Evolutionary conservation across 2,329 filamentous ascomycete species (phyloP), one percentile per base, ranked within the genome.

Genomic region (Xenoacremonium recifei): DNA sequence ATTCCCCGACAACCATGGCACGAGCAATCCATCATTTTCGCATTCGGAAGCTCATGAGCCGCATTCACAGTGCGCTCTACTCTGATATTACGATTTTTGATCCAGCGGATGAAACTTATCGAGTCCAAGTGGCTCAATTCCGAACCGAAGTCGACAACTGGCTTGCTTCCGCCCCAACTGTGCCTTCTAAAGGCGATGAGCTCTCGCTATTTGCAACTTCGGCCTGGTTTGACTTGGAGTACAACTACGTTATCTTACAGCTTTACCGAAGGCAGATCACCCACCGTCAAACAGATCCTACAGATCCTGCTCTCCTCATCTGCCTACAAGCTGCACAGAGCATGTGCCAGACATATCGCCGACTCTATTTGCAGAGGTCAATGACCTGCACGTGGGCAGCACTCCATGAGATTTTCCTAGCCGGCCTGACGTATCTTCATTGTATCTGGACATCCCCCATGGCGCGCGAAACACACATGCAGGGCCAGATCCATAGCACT

Each of bases 141-240:
- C 39, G 37, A 4, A 11, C 16, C 11, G 32, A 42, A 1, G 7
- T 48, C 3, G 42, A 45, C 4, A 12, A 13, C n/a, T 45, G 42
- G 36, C n/a, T 5, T n/a, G 11, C 7, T 20, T 9, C 5, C 7
- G n/a, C 23, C 29, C n/a, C 42, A 41, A 16, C 35, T 5, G 16
- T n/a, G n/a, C n/a, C n/a, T n/a, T n/a, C n/a, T 27, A 13, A 27
- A 7, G 13, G 23, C 23, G 23, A 27, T 13, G 23, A 27, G 13
- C 42, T 61, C 4, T 60, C 60, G 1, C 59, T 65, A 2, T 70
- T 66, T 42, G 58, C 64, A 1, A 66, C 66, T 1, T 44, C 43
- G 6, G 58, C 61, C 10, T 69, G 67, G 66, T 70, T 70, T 35
- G 42, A 57, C 4, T 51, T 70, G 2, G 62, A 61, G 2, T 69